These are phyloP conservation scores for Emericellopsis atlantica DNA, from an alignment of 2,329 filamentous ascomycete species.

Conservation along the genomic window DNA sequence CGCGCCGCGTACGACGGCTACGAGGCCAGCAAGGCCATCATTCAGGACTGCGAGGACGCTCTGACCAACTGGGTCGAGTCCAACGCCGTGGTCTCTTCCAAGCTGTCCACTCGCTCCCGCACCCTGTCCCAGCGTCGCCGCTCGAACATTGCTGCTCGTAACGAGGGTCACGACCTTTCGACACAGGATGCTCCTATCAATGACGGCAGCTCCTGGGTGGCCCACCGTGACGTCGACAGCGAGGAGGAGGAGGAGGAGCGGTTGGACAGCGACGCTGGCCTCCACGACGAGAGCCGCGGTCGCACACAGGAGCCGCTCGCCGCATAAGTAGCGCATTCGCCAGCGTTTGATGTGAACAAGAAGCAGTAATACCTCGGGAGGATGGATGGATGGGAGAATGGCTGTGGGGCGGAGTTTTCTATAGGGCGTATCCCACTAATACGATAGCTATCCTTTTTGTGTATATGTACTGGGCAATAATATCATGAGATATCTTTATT, in stretches of 20 bases:
- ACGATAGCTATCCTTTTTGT: neutral
- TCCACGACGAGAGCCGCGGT: conserved; percentile 43
- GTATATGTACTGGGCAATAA: conserved; percentile 1
- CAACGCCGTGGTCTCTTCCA: conserved; percentile 78
- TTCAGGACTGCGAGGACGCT: conserved; percentile 96
- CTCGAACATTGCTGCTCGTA: conserved; percentile 53
- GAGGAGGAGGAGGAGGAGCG: conserved; percentile 52
- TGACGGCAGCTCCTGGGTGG: conserved; percentile 75
- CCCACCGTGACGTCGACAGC: conserved; percentile 51
- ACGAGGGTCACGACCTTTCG: conserved; percentile 65
- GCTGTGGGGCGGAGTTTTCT: too few relatives aligned
- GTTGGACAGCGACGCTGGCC: conserved; percentile 35
- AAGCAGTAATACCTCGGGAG: too few relatives aligned
- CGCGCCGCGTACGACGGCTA: conserved; percentile 94
- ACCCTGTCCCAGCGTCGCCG: conserved; percentile 77
- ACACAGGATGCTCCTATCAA: conserved; percentile 69
- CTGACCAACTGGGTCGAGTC: conserved; percentile 94
- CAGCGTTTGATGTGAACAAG: neutral
- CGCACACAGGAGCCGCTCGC: conserved; percentile 38
- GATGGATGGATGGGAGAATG: too few relatives aligned
- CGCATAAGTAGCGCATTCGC: conserved; percentile 18
- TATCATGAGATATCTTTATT: neutral
- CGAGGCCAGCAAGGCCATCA: conserved; percentile 96
- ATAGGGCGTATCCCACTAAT: neutral
- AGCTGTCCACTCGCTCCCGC: conserved; percentile 76